Conservation (phyloP, 495 filamentous ascomycete genomes). For the Xylaria castorea region DNA sequence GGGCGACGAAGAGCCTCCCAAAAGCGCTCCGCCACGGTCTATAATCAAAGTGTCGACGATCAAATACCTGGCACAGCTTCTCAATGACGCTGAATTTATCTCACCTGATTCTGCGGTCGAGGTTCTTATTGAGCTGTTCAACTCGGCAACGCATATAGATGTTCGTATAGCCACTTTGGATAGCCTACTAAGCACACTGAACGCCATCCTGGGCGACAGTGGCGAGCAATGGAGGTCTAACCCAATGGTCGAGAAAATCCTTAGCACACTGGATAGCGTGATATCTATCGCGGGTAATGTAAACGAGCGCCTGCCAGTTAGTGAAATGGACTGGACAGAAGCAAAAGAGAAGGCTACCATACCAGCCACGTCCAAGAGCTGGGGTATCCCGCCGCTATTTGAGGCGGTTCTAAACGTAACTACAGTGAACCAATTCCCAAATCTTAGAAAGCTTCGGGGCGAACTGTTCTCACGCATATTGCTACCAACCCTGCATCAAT, state of each 20-base stretch:
- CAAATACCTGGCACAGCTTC: conserved; percentile 47
- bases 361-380: conserved; percentile 30
- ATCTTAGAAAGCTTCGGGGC: conserved; percentile 21
- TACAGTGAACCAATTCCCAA: background rate
- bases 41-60: conserved; percentile 46
- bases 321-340: conserved; percentile 34
- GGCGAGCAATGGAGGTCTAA: conserved; percentile 30
- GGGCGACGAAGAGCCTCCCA: conserved; percentile 24
- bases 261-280: conserved; percentile 35
- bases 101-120: conserved; percentile 35
- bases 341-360: conserved; percentile 24
- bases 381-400: conserved; percentile 19
- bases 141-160: conserved; percentile 40
- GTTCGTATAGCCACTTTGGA: conserved; percentile 37
- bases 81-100: conserved; percentile 42
- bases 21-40: conserved; percentile 27
- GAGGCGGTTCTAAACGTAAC: background rate
- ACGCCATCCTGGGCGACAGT: conserved; percentile 17
- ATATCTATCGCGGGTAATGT: conserved; percentile 39
- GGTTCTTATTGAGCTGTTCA: conserved; percentile 38
- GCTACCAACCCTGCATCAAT: conserved; percentile 29
- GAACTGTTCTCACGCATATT: conserved; percentile 32
- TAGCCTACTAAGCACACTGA: conserved; percentile 39
- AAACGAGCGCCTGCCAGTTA: conserved; percentile 37
- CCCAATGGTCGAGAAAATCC: conserved; percentile 32